These are phyloP conservation scores for Lecanosticta acicola DNA, from an alignment of 2,329 filamentous ascomycete genomes.

Conservation along the genomic window DNA sequence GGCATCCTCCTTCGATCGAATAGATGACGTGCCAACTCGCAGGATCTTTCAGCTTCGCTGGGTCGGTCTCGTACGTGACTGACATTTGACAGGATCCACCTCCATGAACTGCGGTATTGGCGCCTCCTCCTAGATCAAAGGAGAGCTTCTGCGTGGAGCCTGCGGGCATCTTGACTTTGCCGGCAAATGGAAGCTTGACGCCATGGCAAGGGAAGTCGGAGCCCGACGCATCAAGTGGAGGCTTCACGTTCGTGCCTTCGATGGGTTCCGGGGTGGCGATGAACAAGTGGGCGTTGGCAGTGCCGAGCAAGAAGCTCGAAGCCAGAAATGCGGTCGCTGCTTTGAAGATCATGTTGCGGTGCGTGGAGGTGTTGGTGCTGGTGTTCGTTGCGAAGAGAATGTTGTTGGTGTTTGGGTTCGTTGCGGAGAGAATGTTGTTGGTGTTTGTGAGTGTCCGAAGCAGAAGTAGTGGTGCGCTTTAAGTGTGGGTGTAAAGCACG, in stretches of 20 bases:
- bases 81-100: constrained; percentile 90
- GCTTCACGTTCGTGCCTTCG: constrained; percentile 51
- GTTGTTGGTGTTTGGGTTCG: background rate
- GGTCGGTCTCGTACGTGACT: constrained; percentile 69
- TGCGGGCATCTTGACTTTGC: constrained; percentile 53
- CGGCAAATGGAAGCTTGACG: constrained; percentile 42
- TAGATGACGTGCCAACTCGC: constrained; percentile 84
- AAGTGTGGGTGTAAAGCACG: too few relatives aligned
- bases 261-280: constrained; percentile 62
- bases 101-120: constrained; percentile 72
- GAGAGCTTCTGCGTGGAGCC: constrained; percentile 57
- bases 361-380: background rate
- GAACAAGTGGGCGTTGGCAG: constrained; percentile 64
- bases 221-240: constrained; percentile 57
- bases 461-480: too few relatives aligned
- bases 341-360: background rate
- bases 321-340: background rate
- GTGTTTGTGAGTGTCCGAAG: background rate
- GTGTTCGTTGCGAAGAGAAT: background rate
- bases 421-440: background rate
- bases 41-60: constrained; percentile 50
- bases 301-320: background rate
- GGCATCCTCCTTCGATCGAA: constrained; percentile 81
- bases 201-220: constrained; percentile 80
- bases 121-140: constrained; percentile 48